These are phyloP conservation scores for Fusarium xyrophilum DNA, from an alignment of 2,329 filamentous ascomycete genomes.

Conservation along the genomic window DNA sequence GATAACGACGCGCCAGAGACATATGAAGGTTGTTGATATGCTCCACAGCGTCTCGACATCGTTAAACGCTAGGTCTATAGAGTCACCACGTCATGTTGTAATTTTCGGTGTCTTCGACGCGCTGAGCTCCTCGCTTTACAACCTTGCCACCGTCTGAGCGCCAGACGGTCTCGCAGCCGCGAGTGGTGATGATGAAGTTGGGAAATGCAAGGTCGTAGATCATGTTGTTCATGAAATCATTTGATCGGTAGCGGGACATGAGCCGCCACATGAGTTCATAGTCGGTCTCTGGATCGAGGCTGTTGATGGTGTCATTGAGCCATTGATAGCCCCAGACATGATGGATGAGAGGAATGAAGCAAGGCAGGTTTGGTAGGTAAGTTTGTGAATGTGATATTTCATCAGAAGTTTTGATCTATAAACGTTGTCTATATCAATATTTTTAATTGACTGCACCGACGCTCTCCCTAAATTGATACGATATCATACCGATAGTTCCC, in stretches of 20 bases:
- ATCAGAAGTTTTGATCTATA: background rate
- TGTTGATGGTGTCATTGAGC: background rate
- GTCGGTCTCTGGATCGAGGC: background rate
- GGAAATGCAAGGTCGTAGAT: background rate
- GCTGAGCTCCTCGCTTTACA: background rate
- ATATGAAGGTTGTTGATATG: background rate
- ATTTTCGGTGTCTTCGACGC: conserved; percentile 1
- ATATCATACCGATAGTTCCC: background rate
- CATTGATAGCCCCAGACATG: conserved; percentile 1
- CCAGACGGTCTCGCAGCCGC: background rate
- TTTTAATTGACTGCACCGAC: no score
- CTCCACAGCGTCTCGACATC: background rate
- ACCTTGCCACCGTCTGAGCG: conserved; percentile 6
- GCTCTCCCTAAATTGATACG: background rate
- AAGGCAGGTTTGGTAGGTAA: background rate
- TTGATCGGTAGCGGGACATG: background rate
- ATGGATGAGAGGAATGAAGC: background rate
- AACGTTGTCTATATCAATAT: background rate
- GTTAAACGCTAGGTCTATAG: background rate
- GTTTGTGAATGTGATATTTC: background rate
- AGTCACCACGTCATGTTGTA: conserved; percentile 13
- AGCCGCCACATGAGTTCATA: conserved; percentile 9
- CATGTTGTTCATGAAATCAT: conserved; percentile 2
- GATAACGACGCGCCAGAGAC: background rate
- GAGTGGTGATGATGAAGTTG: background rate